Percentiles rank a stretch among this genome's conserved stretches.
These are phyloP conservation scores for Cyberlindnera maclurae DNA, from an alignment of 805 yeast genomes.

Conservation along the genomic window DNA sequence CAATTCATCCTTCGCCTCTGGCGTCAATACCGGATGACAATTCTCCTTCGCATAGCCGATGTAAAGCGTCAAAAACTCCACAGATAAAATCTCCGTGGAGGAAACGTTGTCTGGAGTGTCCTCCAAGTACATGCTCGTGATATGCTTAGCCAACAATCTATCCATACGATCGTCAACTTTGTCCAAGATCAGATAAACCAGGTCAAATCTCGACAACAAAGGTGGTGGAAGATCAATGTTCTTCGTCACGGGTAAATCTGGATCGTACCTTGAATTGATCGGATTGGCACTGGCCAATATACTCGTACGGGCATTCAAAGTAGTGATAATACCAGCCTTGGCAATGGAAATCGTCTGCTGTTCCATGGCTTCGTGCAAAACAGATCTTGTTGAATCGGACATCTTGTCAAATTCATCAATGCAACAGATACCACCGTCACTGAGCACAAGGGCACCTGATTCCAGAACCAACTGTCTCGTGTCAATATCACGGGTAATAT, in stretches of 20 bases:
- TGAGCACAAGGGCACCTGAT: slow-evolving; percentile 90
- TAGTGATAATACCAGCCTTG: slow-evolving; percentile 96
- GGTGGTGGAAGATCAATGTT: slow-evolving; percentile 98
- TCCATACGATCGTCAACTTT: slow-evolving; percentile 84
- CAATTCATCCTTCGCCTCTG: slow-evolving; percentile 74
- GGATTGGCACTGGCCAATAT: slow-evolving; percentile 96
- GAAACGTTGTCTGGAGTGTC: slow-evolving; percentile 75
- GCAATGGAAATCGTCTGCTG: slow-evolving; percentile 98
- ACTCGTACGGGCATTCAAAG: slow-evolving; percentile 93
- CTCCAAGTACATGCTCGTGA: slow-evolving; percentile 87
- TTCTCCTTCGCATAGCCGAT: slow-evolving; percentile 92
- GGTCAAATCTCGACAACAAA: slow-evolving; percentile 85
- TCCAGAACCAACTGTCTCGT: slow-evolving; percentile 91
- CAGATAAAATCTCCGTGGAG: slow-evolving; percentile 63
- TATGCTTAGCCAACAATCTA: slow-evolving; percentile 80
- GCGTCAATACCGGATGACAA: slow-evolving; percentile 70
- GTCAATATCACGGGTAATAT: slow-evolving; percentile 89
- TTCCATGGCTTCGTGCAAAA: slow-evolving; percentile 97
- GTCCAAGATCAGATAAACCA: slow-evolving; percentile 87
- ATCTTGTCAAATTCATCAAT: slow-evolving; percentile 98
- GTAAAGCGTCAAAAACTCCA: slow-evolving; percentile 80
- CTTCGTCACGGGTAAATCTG: slow-evolving; percentile 88
- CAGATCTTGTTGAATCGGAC: slow-evolving; percentile 91
- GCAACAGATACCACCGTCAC: slow-evolving; percentile 98
- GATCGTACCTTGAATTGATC: slow-evolving; percentile 90